Conservation (phyloP, 2,329 filamentous ascomycete species). For the Hypoxylon sp. region DNA sequence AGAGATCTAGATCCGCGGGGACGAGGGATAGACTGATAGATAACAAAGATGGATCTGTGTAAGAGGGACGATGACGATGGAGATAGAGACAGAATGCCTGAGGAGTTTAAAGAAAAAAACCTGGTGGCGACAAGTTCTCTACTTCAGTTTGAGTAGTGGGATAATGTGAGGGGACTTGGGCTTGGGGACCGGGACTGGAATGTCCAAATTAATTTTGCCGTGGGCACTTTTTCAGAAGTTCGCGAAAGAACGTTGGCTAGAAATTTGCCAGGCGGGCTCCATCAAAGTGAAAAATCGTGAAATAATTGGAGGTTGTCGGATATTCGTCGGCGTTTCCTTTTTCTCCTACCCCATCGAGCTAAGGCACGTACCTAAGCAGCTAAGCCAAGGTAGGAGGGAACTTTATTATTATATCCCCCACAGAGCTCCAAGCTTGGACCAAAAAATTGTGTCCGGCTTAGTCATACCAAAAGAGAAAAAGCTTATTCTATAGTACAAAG, state of each 20-base stretch:
- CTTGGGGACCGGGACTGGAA: slow-evolving; percentile 41
- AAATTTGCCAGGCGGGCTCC: slow-evolving; percentile 25
- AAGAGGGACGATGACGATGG: slow-evolving; percentile 11
- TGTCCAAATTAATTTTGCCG: slow-evolving; percentile 43
- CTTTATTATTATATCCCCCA: neutral
- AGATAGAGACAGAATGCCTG: neutral
- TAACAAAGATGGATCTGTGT: slow-evolving; percentile 16
- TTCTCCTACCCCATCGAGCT: slow-evolving; percentile 14
- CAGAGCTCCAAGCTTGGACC: neutral
- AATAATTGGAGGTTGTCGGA: slow-evolving; percentile 41
- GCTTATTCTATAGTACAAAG: no score
- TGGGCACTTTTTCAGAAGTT: slow-evolving; percentile 31
- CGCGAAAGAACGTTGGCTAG: slow-evolving; percentile 21
- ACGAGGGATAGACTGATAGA: slow-evolving; percentile 20
- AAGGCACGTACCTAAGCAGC: neutral
- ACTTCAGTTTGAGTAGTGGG: slow-evolving; percentile 4
- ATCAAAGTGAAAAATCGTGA: slow-evolving; percentile 36
- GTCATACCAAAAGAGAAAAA: neutral
- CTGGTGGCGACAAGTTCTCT: slow-evolving; percentile 29
- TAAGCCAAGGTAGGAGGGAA: neutral
- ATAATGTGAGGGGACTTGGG: slow-evolving; percentile 7
- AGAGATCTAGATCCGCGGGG: slow-evolving; percentile 29
- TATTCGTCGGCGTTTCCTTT: slow-evolving; percentile 43
- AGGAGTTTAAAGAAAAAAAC: slow-evolving; percentile 6
- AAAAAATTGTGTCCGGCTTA: neutral